Conservation (phyloP, 2,329 filamentous ascomycete species). For the Clarireedia paspali region DNA sequence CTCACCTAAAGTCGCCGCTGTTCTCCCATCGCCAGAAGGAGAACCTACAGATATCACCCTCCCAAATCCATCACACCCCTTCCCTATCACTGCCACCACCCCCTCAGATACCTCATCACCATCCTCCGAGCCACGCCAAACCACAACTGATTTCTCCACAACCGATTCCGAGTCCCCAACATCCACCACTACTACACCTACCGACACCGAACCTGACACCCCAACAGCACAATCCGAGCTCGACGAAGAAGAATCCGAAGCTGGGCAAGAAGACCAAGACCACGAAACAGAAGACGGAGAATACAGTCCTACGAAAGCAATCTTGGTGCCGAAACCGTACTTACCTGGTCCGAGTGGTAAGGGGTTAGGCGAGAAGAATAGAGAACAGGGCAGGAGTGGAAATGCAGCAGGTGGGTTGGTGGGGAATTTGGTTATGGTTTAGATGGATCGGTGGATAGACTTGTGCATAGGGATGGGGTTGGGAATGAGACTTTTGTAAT, state of each 20-base stretch:
- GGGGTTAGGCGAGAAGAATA: not conserved
- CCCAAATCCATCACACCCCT: too few species aligned
- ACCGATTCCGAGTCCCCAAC: conserved; percentile 18
- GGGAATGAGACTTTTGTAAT: too few species aligned
- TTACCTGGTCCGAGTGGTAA: not conserved
- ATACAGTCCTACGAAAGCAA: conserved; percentile 24
- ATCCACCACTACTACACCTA: conserved; percentile 1
- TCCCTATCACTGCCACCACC: too few species aligned
- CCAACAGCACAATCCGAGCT: conserved; percentile 21
- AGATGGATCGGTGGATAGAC: not conserved
- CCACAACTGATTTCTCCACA: conserved; percentile 2
- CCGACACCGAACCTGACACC: conserved; percentile 14
- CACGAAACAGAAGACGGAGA: conserved; percentile 8
- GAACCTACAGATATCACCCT: too few species aligned
- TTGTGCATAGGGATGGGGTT: too few species aligned
- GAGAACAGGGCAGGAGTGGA: not conserved
- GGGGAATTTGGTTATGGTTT: not conserved
- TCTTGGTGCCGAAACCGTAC: conserved; percentile 18
- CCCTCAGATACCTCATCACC: too few species aligned
- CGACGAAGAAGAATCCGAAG: not conserved
- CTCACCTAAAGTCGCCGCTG: too few species aligned
- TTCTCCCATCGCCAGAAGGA: too few species aligned
- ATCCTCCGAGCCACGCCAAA: too few species aligned
- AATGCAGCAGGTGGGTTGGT: not conserved
- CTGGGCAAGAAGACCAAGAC: conserved; percentile 7